phyloP scores from a whole-genome alignment of 441 rosid species.

The Heliophila coronopifolia region DNA sequence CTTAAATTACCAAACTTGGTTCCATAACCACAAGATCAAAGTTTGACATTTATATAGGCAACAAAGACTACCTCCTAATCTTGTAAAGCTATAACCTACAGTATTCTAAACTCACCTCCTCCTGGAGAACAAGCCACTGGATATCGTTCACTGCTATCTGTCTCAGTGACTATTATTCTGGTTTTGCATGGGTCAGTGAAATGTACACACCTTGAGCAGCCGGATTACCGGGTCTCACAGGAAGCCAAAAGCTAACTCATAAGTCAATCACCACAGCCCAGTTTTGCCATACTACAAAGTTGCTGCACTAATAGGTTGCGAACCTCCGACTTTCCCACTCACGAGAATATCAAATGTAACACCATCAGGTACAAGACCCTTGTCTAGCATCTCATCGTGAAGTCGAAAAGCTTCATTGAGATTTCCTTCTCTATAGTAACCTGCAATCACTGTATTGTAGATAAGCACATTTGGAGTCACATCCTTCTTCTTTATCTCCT shows the following conservation, averaged over 20 bases:
- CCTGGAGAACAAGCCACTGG: too few relatives aligned
- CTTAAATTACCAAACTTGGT: too few relatives aligned
- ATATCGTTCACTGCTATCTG: too few relatives aligned
- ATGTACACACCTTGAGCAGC: constrained; percentile 20
- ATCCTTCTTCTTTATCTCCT: constrained; percentile 46
- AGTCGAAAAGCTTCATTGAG: constrained; percentile 55
- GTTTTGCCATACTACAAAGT: constrained; percentile 15
- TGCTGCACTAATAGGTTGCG: constrained; percentile 20
- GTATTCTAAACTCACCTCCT: too few relatives aligned
- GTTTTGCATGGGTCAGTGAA: too few relatives aligned
- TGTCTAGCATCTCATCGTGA: constrained; percentile 69
- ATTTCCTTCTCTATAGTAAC: constrained; percentile 56
- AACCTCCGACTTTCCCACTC: constrained; percentile 39
- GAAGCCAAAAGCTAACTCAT: constrained; percentile 19
- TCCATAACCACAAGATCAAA: too few relatives aligned
- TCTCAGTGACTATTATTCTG: too few relatives aligned
- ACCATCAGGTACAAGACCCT: constrained; percentile 55
- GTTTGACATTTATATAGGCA: too few relatives aligned
- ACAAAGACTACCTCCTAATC: too few relatives aligned
- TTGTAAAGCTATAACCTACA: too few relatives aligned
- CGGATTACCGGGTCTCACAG: neutral
- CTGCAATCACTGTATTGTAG: constrained; percentile 51
- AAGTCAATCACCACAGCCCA: neutral
- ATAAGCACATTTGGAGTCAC: constrained; percentile 44
- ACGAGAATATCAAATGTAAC: constrained; percentile 49